Conservation (phyloP, 371 early-diverging fungal genomes). For the Vairimorpha necatrix region DNA sequence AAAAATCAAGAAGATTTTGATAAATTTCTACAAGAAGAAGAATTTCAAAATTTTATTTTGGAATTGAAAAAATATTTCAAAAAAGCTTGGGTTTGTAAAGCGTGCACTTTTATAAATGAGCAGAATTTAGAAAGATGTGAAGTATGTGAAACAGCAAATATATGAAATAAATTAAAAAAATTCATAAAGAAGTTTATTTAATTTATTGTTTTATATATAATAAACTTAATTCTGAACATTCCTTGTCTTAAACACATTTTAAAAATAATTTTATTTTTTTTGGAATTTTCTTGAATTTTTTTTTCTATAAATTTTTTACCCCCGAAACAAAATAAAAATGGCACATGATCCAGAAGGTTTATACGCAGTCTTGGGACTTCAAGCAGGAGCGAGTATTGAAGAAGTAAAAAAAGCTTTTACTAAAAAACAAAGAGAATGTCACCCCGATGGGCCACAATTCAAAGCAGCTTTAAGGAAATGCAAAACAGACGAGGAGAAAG, state of each 20-base stretch:
- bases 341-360: conserved; percentile 35
- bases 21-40: background rate
- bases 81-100: conserved; percentile 71
- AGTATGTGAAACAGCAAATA: conserved; percentile 81
- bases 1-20: conserved; percentile 15
- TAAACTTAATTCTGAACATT: background rate
- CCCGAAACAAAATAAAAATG: background rate
- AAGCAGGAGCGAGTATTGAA: conserved; percentile 70
- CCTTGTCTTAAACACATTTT: background rate
- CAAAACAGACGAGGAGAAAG: conserved; percentile 46
- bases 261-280: background rate
- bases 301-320: background rate
- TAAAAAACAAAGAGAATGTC: conserved; percentile 73
- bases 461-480: conserved; percentile 39
- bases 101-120: conserved; percentile 81
- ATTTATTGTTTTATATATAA: background rate
- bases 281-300: conserved; percentile 14
- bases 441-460: conserved; percentile 74
- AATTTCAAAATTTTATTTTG: conserved; percentile 38
- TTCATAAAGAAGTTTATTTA: background rate
- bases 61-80: conserved; percentile 49
- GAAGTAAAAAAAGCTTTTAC: conserved; percentile 85
- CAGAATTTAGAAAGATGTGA: conserved; percentile 71
- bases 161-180: background rate
- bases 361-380: conserved; percentile 81